phyloP scores from a whole-genome alignment of 1,139 yeast species.

The Spencermartinsiella ligniputridi region DNA sequence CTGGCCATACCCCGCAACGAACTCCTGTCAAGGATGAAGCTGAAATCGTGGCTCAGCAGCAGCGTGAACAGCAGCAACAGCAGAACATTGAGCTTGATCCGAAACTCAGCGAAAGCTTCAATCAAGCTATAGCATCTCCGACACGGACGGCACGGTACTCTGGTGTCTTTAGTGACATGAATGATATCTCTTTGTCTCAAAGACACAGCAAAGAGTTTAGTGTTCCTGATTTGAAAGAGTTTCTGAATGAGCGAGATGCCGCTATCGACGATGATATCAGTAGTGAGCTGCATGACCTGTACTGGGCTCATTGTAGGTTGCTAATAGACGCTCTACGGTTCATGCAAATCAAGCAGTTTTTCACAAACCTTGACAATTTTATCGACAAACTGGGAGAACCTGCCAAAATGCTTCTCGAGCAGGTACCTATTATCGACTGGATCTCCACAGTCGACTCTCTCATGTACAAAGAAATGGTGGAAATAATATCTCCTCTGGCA shows the following conservation, averaged over 20 bases:
- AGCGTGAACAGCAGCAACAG: neutral
- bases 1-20: constrained; percentile 29
- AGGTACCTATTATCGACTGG: constrained; percentile 56
- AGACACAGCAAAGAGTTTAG: constrained; percentile 29
- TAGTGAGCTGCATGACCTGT: constrained; percentile 55
- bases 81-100: neutral
- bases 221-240: constrained; percentile 52
- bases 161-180: constrained; percentile 2
- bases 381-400: constrained; percentile 60
- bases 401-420: constrained; percentile 54
- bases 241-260: constrained; percentile 31
- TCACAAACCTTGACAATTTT: constrained; percentile 51
- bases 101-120: neutral
- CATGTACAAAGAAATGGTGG: constrained; percentile 56
- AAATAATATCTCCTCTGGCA: constrained; percentile 63
- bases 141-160: neutral
- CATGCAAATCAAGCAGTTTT: constrained; percentile 61
- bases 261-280: constrained; percentile 56
- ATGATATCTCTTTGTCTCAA: constrained; percentile 3
- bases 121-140: neutral
- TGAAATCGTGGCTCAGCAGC: neutral
- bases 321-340: constrained; percentile 63
- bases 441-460: constrained; percentile 59
- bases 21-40: constrained; percentile 22
- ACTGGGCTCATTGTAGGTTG: constrained; percentile 58